Percentiles rank a stretch among this genome's conserved stretches.
phyloP scores from a whole-genome alignment of 306 rosid genomes.

The Trifolium pratense region DNA sequence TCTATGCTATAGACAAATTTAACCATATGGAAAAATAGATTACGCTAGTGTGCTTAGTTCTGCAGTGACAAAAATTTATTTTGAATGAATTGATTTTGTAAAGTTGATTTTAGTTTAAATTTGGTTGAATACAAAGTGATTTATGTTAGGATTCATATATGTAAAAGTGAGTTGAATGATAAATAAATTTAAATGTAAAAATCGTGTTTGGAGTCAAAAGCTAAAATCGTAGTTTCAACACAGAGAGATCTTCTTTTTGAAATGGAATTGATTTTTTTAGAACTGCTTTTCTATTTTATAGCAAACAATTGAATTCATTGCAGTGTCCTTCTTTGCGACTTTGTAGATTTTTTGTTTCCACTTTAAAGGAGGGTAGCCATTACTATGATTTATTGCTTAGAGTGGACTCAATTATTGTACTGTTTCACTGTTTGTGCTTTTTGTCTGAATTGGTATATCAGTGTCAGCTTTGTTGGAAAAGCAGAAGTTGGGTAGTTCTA shows the following conservation, averaged over 20 bases:
- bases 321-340: conserved; percentile 8
- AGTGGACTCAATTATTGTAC: conserved; percentile 1
- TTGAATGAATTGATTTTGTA: not conserved
- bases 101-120: not conserved
- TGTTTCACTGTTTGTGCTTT: conserved; percentile 24
- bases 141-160: not conserved
- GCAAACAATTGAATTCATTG: conserved; percentile 21
- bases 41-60: not conserved
- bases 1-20: not conserved
- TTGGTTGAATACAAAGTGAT: not conserved
- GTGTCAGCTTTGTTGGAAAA: conserved; percentile 21
- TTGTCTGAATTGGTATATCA: conserved; percentile 12
- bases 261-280: not conserved
- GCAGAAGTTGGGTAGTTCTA: conserved; percentile 7
- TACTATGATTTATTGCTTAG: conserved; percentile 14
- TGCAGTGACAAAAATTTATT: not conserved
- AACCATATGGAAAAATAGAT: too few species aligned
- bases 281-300: conserved; percentile 5
- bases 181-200: not conserved
- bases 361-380: conserved; percentile 26
- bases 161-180: not conserved
- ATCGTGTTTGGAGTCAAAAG: not conserved
- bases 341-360: conserved; percentile 23
- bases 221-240: too few species aligned
- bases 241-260: too few species aligned